phyloP scores from a whole-genome alignment of 169 alveolate genomes.

The Plasmodium vinckei region DNA sequence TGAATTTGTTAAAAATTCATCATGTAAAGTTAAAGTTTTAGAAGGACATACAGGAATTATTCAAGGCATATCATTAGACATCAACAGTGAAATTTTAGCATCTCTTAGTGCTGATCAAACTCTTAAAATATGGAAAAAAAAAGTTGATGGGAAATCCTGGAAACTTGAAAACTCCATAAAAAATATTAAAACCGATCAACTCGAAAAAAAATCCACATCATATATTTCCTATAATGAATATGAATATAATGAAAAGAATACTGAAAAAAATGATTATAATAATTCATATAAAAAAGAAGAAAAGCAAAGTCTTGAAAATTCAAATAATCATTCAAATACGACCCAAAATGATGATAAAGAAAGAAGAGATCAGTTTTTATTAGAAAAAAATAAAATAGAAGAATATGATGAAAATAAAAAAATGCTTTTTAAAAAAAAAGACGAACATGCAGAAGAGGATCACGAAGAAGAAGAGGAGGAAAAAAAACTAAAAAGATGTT shows the following conservation, averaged over 20 bases:
- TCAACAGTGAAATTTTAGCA: slow-evolving; percentile 85
- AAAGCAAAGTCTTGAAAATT: neutral
- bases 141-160: slow-evolving; percentile 83
- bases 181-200: slow-evolving; percentile 68
- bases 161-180: slow-evolving; percentile 77
- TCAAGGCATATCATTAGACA: slow-evolving; percentile 88
- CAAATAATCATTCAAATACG: neutral
- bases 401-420: slow-evolving; percentile 36
- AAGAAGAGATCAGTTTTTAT: neutral
- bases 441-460: slow-evolving; percentile 39
- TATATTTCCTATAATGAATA: slow-evolving; percentile 40
- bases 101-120: slow-evolving; percentile 92
- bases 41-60: slow-evolving; percentile 89
- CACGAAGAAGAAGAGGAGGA: slow-evolving; percentile 72
- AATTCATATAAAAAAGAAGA: slow-evolving; percentile 19
- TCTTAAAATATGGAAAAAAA: slow-evolving; percentile 84
- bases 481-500: slow-evolving; percentile 76
- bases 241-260: slow-evolving; percentile 34
- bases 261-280: slow-evolving; percentile 13
- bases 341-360: slow-evolving; percentile 16
- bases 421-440: slow-evolving; percentile 5
- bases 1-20: slow-evolving; percentile 72
- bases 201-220: slow-evolving; percentile 46
- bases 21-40: slow-evolving; percentile 80
- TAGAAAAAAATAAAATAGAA: slow-evolving; percentile 11